Percentiles rank a stretch among this genome's conserved stretches.
Conservation (phyloP, 306 rosid species). For the Castanea mollissima region DNA sequence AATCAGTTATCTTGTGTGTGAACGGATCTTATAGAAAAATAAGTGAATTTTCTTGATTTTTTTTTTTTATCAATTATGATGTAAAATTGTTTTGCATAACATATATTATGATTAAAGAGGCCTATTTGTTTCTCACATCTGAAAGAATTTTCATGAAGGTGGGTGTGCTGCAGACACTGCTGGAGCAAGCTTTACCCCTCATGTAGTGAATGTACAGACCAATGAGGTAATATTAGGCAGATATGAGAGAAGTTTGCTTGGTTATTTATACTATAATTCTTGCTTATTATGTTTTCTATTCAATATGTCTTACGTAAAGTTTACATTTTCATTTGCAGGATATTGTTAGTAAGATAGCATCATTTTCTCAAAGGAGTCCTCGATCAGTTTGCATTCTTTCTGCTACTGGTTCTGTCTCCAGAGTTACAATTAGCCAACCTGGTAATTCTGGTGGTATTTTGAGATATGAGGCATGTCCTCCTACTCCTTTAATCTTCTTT, state of each 20-base stretch:
- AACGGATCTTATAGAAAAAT: too few species aligned
- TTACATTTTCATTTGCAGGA: slow-evolving; percentile 35
- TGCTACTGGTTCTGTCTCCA: slow-evolving; percentile 45
- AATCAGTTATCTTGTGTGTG: too few species aligned
- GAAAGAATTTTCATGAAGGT: slow-evolving; percentile 29
- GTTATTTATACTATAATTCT: neutral
- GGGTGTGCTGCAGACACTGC: slow-evolving; percentile 40
- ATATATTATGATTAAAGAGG: neutral
- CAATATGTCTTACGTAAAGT: neutral
- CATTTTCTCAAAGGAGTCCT: slow-evolving; percentile 11
- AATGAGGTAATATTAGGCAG: slow-evolving; percentile 46
- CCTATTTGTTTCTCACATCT: slow-evolving; percentile 4
- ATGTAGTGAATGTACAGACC: slow-evolving; percentile 24
- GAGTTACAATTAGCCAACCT: slow-evolving; percentile 26
- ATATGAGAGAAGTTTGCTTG: neutral
- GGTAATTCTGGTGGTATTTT: neutral
- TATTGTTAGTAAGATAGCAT: slow-evolving; percentile 16
- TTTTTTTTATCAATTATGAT: too few species aligned
- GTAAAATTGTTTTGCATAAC: too few species aligned
- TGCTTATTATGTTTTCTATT: neutral
- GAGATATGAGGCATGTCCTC: slow-evolving; percentile 45
- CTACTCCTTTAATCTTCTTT: neutral
- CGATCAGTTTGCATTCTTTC: slow-evolving; percentile 42
- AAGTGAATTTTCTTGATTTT: too few species aligned
- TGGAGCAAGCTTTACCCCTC: slow-evolving; percentile 46